These are phyloP conservation scores for Ashbya aceris DNA, from an alignment of 1,139 yeast species.

Conservation along the genomic window DNA sequence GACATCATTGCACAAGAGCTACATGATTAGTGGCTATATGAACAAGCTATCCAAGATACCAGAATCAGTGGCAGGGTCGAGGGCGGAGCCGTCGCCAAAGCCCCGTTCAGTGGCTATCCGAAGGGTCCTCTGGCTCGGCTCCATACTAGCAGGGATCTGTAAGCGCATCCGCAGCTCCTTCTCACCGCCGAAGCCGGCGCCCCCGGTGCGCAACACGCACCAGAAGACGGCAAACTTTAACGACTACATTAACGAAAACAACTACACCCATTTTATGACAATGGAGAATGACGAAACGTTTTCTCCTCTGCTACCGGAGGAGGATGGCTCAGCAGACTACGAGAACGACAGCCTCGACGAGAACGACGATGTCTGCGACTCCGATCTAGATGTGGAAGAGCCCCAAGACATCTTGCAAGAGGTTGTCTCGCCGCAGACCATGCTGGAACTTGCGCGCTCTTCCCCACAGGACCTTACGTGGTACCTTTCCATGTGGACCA, in stretches of 20 bases:
- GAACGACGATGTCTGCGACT: constrained; percentile 18
- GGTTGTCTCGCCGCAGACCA: constrained; percentile 17
- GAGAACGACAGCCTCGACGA: constrained; percentile 12
- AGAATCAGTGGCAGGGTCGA: constrained; percentile 12
- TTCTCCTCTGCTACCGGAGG: constrained; percentile 33
- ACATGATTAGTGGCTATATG: constrained; percentile 26
- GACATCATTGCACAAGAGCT: constrained; percentile 13
- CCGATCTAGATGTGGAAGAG: constrained; percentile 2
- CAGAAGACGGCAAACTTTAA: constrained; percentile 11
- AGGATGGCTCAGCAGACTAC: constrained; percentile 42
- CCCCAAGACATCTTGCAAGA: constrained; percentile 11
- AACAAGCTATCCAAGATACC: constrained; percentile 16
- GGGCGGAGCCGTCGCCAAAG: constrained; percentile 8
- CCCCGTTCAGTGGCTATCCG: constrained; percentile 7
- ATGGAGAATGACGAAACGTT: constrained; percentile 11
- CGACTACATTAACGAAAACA: constrained; percentile 20
- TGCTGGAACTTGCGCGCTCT: constrained; percentile 12
- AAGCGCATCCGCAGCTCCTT: constrained; percentile 1
- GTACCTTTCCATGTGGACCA: constrained; percentile 26
- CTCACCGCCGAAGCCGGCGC: constrained; percentile 1
- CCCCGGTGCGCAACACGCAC: background rate
- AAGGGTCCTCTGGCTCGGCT: constrained; percentile 3
- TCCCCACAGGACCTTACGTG: constrained; percentile 17
- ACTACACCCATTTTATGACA: constrained; percentile 19
- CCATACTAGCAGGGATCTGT: background rate